phyloP scores from a whole-genome alignment of 2,329 filamentous ascomycete genomes.

The Endoconidiophora laricicola region DNA sequence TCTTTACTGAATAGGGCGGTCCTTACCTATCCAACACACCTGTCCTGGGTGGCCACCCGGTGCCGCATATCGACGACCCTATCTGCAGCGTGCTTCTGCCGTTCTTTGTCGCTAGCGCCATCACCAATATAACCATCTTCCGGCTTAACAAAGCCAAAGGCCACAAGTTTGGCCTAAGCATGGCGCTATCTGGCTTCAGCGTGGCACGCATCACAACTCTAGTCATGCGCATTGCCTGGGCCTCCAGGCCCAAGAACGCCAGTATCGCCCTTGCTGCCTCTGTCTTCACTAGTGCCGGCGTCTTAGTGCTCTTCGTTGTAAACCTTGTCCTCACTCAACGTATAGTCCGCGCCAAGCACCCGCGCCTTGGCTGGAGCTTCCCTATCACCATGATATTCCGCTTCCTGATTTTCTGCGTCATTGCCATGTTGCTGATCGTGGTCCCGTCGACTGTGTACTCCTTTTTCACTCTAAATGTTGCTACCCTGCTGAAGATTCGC shows the following conservation, averaged over 20 bases:
- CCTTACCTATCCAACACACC: constrained; percentile 1
- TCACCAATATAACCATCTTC: constrained; percentile 41
- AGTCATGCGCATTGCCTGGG: constrained; percentile 36
- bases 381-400: constrained; percentile 35
- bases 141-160: constrained; percentile 29
- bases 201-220: constrained; percentile 37
- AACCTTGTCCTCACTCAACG: constrained; percentile 66
- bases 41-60: constrained; percentile 36
- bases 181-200: constrained; percentile 40
- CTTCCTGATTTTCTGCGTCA: constrained; percentile 39
- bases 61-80: constrained; percentile 41
- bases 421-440: constrained; percentile 44
- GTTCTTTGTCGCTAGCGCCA: constrained; percentile 37
- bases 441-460: constrained; percentile 47
- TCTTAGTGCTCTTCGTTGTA: constrained; percentile 58
- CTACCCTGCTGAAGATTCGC: constrained; percentile 35
- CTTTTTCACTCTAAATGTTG: constrained; percentile 46
- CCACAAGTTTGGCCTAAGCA: constrained; percentile 44
- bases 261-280: constrained; percentile 39
- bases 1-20: neutral
- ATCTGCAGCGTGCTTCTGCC: constrained; percentile 45
- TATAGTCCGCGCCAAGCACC: constrained; percentile 57
- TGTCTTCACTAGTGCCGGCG: constrained; percentile 57
- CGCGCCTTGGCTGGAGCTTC: constrained; percentile 50
- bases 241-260: constrained; percentile 24